Percentiles rank a stretch among this genome's conserved stretches.
Evolutionary conservation across 2,329 filamentous ascomycete genomes (phyloP).

Genomic region (Aspergillus carbonarius): DNA sequence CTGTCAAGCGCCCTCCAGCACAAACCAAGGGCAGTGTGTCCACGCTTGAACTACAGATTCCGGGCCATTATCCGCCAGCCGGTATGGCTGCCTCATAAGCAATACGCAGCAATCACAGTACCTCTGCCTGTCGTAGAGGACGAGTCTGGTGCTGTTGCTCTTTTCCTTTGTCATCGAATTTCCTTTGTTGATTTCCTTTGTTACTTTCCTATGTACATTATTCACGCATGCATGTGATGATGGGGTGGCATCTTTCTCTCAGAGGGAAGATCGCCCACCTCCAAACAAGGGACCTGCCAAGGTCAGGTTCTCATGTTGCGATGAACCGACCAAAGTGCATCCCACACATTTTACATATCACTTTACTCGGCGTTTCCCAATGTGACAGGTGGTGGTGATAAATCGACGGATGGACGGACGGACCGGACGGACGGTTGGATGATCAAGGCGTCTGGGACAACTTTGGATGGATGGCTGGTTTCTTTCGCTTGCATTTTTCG

Average conservation of each 20-base stretch:
- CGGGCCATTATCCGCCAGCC: conserved; percentile 36
- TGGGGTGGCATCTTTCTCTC: not conserved
- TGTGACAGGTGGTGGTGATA: not conserved
- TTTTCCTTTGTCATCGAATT: not conserved
- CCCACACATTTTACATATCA: not conserved
- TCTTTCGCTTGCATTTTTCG: not conserved
- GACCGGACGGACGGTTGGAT: not conserved
- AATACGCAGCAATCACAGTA: conserved; percentile 2
- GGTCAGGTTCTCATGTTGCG: not conserved
- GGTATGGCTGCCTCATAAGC: conserved; percentile 26
- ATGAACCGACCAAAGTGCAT: not conserved
- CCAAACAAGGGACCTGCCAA: not conserved
- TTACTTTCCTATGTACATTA: not conserved
- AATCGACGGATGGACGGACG: not conserved
- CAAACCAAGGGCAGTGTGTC: conserved; percentile 29
- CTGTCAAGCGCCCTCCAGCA: conserved; percentile 15
- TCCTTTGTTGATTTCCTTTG: conserved; percentile 1
- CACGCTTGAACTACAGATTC: conserved; percentile 37
- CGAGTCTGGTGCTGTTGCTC: not conserved
- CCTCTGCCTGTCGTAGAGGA: not conserved
- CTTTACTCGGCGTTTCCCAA: not conserved
- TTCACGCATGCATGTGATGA: not conserved
- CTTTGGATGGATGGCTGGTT: not conserved
- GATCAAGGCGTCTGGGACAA: not conserved
- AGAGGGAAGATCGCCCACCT: not conserved